Evolutionary conservation across 129 eudicot genomes (phyloP).

Genomic region (Kitagawia praeruptora): DNA sequence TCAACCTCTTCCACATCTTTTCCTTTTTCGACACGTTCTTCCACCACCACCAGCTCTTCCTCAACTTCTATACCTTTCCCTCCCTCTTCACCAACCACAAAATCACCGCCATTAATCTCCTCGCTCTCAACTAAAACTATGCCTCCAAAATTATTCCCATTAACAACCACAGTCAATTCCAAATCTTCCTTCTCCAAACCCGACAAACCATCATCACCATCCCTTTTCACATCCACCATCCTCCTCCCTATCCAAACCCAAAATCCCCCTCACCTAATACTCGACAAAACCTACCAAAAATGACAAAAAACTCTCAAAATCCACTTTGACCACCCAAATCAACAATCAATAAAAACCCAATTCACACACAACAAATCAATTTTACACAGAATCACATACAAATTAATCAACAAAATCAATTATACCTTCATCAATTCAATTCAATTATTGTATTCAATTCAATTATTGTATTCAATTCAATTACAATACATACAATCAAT

Average conservation of each 20-base stretch:
- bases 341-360: not conserved
- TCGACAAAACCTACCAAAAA: not conserved
- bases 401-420: not conserved
- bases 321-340: not conserved
- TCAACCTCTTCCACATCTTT: not conserved
- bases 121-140: slow-evolving; percentile 8
- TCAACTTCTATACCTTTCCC: not conserved
- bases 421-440: not conserved
- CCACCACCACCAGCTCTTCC: slow-evolving; percentile 5
- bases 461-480: not conserved
- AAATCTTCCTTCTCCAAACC: slow-evolving; percentile 3
- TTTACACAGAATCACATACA: too few relatives aligned
- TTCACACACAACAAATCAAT: not conserved
- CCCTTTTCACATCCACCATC: slow-evolving; percentile 35
- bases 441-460: not conserved
- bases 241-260: slow-evolving; percentile 14
- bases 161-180: slow-evolving; percentile 12
- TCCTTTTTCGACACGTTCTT: slow-evolving; percentile 5
- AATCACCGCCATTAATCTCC: slow-evolving; percentile 8
- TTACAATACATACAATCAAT: not conserved
- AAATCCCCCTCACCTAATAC: not conserved
- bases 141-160: slow-evolving; percentile 1
- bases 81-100: not conserved
- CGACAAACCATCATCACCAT: slow-evolving; percentile 17
- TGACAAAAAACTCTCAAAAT: not conserved